A percentile compares a stretch with the other conserved stretches of the same genome.
These are phyloP conservation scores for Acrodontium crateriforme DNA, from an alignment of 2,329 filamentous ascomycete genomes.

Conservation along the genomic window DNA sequence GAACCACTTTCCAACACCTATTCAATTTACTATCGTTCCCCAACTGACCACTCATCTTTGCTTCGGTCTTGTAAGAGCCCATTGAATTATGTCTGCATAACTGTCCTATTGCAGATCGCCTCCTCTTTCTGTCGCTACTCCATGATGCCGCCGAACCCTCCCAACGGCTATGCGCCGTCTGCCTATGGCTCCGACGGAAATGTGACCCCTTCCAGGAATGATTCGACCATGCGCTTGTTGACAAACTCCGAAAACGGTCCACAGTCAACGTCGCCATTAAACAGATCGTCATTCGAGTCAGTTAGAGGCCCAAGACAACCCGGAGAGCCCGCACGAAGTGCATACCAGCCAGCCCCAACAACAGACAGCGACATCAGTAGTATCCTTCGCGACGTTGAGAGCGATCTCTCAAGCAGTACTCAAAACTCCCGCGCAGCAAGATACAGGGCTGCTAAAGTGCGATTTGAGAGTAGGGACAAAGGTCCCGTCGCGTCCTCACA, in stretches of 20 bases:
- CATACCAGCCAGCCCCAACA: constrained; percentile 3
- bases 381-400: constrained; percentile 29
- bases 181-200: no score
- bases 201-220: no score
- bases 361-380: constrained; percentile 25
- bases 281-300: constrained; percentile 27
- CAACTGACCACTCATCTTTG: no score
- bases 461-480: constrained; percentile 18
- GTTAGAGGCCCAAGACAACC: constrained; percentile 17
- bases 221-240: constrained; percentile 37
- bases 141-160: no score
- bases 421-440: constrained; percentile 8
- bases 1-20: no score
- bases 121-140: no score
- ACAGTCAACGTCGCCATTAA: constrained; percentile 11
- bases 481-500: constrained; percentile 19
- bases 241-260: constrained; percentile 30
- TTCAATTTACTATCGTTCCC: no score
- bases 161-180: no score
- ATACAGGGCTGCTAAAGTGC: constrained; percentile 18
- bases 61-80: no score
- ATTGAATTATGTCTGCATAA: no score
- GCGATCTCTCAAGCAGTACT: constrained; percentile 12
- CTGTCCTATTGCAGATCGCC: no score
- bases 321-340: constrained; percentile 5